These are phyloP conservation scores for Colletotrichum caudatum DNA, from an alignment of 2,329 filamentous ascomycete species.

Conservation along the genomic window DNA sequence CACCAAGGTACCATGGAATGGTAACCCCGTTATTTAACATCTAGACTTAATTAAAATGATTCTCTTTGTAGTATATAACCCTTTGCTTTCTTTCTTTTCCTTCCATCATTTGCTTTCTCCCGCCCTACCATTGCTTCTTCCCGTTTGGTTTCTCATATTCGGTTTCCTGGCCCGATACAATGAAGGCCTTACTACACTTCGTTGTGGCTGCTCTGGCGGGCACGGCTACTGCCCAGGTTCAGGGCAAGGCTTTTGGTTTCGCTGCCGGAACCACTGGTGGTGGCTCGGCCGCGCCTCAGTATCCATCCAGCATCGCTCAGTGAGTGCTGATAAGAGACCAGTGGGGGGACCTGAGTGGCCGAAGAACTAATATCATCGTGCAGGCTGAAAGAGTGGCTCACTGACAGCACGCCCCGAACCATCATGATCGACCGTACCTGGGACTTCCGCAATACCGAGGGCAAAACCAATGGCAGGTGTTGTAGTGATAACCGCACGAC, in stretches of 20 bases:
- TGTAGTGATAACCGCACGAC: conserved; percentile 49
- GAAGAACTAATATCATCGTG: not conserved
- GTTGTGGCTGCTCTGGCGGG: conserved; percentile 43
- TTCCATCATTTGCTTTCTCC: not conserved
- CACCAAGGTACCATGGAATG: conserved; percentile 10
- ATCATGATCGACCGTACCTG: conserved; percentile 52
- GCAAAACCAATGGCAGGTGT: conserved; percentile 44
- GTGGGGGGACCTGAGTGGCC: not conserved
- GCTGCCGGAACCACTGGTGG: conserved; percentile 63
- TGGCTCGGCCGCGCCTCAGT: conserved; percentile 57
- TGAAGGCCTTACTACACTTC: conserved; percentile 34
- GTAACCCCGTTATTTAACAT: not conserved
- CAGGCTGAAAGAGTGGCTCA: conserved; percentile 50
- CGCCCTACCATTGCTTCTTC: not conserved
- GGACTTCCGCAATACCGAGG: conserved; percentile 47
- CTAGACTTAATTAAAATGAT: conserved; percentile 21
- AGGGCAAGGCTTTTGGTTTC: conserved; percentile 49
- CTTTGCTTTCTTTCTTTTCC: too few relatives aligned
- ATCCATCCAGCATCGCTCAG: conserved; percentile 48
- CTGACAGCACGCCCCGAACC: conserved; percentile 50
- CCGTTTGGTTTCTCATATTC: not conserved
- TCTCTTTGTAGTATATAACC: not conserved
- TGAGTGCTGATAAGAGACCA: not conserved
- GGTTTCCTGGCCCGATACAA: not conserved
- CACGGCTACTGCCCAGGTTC: conserved; percentile 46